A percentile compares a stretch with the other conserved stretches of the same genome.
Conservation (phyloP, 2,329 filamentous ascomycete species). For the Orbilia brochopaga region DNA sequence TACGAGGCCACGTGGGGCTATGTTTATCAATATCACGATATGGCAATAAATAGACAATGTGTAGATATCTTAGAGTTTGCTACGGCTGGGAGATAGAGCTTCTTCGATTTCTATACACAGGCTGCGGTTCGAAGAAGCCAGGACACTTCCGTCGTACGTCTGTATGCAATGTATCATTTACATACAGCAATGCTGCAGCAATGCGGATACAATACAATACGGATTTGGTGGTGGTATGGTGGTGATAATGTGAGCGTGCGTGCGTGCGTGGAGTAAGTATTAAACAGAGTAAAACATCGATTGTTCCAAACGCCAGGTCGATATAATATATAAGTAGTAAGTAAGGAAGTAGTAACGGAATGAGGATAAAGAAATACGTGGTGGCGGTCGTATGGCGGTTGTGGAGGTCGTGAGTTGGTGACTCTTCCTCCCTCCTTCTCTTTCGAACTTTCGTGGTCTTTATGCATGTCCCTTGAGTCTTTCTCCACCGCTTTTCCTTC, state of each 20-base stretch:
- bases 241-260: slow-evolving; percentile 10
- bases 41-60: no score
- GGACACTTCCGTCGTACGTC: slow-evolving; percentile 38
- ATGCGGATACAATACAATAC: neutral
- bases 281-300: slow-evolving; percentile 50
- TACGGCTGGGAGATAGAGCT: slow-evolving; percentile 22
- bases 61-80: no score
- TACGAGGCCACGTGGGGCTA: no score
- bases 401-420: no score
- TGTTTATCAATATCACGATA: no score
- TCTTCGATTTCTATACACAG: slow-evolving; percentile 52
- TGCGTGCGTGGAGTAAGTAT: slow-evolving; percentile 31
- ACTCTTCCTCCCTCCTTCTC: neutral
- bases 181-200: no score
- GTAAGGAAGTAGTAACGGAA: slow-evolving; percentile 20
- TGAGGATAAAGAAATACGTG: slow-evolving; percentile 32
- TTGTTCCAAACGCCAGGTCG: slow-evolving; percentile 51
- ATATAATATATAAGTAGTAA: slow-evolving; percentile 51
- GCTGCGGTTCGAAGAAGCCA: slow-evolving; percentile 40
- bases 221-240: slow-evolving; percentile 1
- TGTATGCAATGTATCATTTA: no score
- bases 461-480: no score
- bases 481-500: no score
- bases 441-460: slow-evolving; percentile 2
- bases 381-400: neutral